Conservation (phyloP, 225 moss, liverwort and hornwort species). For the Pleurozium schreberi region DNA sequence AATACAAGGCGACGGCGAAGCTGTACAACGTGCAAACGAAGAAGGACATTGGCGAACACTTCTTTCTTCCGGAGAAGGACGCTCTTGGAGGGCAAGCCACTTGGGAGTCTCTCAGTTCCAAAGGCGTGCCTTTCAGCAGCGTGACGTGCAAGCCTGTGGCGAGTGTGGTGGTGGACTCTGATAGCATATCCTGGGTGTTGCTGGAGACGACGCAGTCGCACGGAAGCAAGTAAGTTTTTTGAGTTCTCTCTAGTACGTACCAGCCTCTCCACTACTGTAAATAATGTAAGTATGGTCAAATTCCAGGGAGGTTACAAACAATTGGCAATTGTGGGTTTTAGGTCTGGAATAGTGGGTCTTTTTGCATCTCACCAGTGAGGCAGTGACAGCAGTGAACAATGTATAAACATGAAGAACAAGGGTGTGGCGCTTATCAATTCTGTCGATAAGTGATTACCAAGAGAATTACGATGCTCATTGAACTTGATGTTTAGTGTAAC, state of each 20-base stretch:
- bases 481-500: background rate
- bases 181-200: constrained; percentile 1
- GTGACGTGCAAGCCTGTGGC: background rate
- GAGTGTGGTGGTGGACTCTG: background rate
- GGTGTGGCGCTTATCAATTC: background rate
- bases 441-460: background rate
- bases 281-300: background rate
- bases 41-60: constrained; percentile 8
- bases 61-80: constrained; percentile 3
- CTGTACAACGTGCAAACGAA: background rate
- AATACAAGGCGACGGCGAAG: constrained; percentile 15
- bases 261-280: background rate
- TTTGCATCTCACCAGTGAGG: background rate
- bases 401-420: background rate
- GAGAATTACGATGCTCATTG: background rate
- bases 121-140: background rate
- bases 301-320: background rate
- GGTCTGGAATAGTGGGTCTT: background rate
- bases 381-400: background rate
- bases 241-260: background rate
- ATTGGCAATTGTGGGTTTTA: background rate
- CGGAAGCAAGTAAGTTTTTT: constrained; percentile 13
- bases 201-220: constrained; percentile 4
- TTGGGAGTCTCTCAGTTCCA: constrained; percentile 4
- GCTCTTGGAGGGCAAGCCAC: constrained; percentile 13